Evolutionary conservation across 371 early-diverging fungal species (phyloP).

Genomic region (Mortierella sp.): DNA sequence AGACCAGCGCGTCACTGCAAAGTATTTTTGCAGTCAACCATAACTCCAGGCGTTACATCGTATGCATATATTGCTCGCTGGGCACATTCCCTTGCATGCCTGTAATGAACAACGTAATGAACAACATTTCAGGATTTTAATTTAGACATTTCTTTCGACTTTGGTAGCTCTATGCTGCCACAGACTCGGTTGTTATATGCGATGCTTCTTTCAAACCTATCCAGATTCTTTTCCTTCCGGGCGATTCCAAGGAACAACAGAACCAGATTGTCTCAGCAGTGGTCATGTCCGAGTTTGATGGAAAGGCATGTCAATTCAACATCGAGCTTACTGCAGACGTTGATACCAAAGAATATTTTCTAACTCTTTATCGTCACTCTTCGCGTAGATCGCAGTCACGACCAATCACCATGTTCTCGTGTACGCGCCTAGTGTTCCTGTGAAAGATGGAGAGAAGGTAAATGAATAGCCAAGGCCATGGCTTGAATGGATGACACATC

Average conservation of each 20-base stretch:
- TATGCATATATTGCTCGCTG: constrained; percentile 43
- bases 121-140: not conserved
- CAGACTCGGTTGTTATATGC: constrained; percentile 51
- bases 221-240: constrained; percentile 52
- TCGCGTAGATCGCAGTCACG: constrained; percentile 56
- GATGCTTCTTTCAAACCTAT: constrained; percentile 56
- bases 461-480: not conserved
- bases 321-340: not conserved
- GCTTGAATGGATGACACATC: not conserved
- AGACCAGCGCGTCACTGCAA: constrained; percentile 69
- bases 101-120: not conserved
- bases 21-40: constrained; percentile 65
- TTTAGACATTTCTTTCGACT: not conserved
- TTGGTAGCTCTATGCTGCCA: constrained; percentile 45
- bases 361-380: not conserved
- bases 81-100: not conserved
- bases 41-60: constrained; percentile 66
- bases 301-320: constrained; percentile 37
- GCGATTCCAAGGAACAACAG: constrained; percentile 38
- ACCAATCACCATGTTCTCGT: constrained; percentile 47
- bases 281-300: constrained; percentile 54
- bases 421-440: constrained; percentile 31
- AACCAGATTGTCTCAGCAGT: constrained; percentile 54
- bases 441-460: constrained; percentile 40
- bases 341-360: not conserved